These are phyloP conservation scores for Plenodomus biglobosus DNA, from an alignment of 2,329 filamentous ascomycete genomes.

Conservation along the genomic window DNA sequence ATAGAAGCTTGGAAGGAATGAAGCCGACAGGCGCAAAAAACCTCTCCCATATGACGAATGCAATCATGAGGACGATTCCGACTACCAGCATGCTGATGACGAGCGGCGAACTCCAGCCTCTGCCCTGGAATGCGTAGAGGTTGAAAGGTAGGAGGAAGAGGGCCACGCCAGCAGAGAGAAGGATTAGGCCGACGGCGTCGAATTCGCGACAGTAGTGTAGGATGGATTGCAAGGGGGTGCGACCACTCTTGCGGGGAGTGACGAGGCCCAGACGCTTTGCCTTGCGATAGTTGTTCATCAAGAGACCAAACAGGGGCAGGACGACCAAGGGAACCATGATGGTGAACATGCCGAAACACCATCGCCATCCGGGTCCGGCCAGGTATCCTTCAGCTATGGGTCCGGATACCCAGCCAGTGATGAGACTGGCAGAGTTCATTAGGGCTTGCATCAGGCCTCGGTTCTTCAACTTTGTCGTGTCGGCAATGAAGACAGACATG, in stretches of 20 bases:
- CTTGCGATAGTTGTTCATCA: constrained; percentile 59
- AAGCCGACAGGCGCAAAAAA: constrained; percentile 41
- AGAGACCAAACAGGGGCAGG: constrained; percentile 59
- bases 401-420: constrained; percentile 23
- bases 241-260: constrained; percentile 43
- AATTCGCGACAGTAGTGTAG: constrained; percentile 61
- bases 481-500: constrained; percentile 63
- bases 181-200: constrained; percentile 61
- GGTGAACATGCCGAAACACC: constrained; percentile 66
- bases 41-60: constrained; percentile 43
- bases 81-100: constrained; percentile 43
- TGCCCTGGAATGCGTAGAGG: constrained; percentile 42
- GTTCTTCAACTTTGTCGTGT: constrained; percentile 65
- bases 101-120: constrained; percentile 23
- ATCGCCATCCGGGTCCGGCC: constrained; percentile 58
- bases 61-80: constrained; percentile 36
- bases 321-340: constrained; percentile 63
- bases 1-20: constrained; percentile 43
- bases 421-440: constrained; percentile 17
- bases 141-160: constrained; percentile 68
- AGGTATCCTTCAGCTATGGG: constrained; percentile 45
- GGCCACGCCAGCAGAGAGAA: constrained; percentile 61
- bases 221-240: constrained; percentile 52
- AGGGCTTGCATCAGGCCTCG: constrained; percentile 63
- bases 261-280: constrained; percentile 58